Conservation (phyloP, 805 yeast species). For the Ogataea polymorpha region DNA sequence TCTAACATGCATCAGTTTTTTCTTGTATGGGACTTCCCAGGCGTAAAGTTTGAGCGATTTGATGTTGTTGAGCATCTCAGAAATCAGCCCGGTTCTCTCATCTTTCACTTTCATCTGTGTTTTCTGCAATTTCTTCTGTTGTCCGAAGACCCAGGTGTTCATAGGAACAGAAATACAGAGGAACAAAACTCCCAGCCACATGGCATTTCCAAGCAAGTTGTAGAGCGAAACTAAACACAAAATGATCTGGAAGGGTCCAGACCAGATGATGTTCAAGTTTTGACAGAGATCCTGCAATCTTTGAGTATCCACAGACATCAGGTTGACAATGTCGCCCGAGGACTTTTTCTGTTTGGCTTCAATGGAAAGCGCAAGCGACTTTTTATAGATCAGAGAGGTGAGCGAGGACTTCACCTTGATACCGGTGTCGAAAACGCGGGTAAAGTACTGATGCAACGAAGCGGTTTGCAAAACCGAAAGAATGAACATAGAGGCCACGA, state of each 20-base stretch:
- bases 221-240: constrained; percentile 74
- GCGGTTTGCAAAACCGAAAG: constrained; percentile 78
- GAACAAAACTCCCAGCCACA: constrained; percentile 93
- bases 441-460: constrained; percentile 74
- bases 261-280: constrained; percentile 79
- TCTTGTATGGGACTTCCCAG: constrained; percentile 88
- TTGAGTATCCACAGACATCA: constrained; percentile 93
- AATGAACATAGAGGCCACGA: constrained; percentile 70
- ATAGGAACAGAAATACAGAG: constrained; percentile 77
- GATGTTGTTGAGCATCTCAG: constrained; percentile 86
- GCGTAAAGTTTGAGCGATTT: constrained; percentile 91
- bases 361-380: constrained; percentile 64
- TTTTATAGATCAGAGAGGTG: constrained; percentile 64
- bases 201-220: constrained; percentile 74
- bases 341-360: constrained; percentile 69
- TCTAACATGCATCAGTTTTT: constrained; percentile 74
- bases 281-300: constrained; percentile 81
- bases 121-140: constrained; percentile 72
- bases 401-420: constrained; percentile 71
- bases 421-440: constrained; percentile 70
- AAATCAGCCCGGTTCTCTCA: constrained; percentile 82
- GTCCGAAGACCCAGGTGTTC: constrained; percentile 65
- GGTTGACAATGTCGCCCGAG: constrained; percentile 90
- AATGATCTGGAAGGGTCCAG: constrained; percentile 86
- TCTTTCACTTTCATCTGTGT: constrained; percentile 88